Evolutionary conservation across 2,329 filamentous ascomycete species (phyloP), one percentile per base, ranked within the genome.

Genomic region (Didymella glomerata): DNA sequence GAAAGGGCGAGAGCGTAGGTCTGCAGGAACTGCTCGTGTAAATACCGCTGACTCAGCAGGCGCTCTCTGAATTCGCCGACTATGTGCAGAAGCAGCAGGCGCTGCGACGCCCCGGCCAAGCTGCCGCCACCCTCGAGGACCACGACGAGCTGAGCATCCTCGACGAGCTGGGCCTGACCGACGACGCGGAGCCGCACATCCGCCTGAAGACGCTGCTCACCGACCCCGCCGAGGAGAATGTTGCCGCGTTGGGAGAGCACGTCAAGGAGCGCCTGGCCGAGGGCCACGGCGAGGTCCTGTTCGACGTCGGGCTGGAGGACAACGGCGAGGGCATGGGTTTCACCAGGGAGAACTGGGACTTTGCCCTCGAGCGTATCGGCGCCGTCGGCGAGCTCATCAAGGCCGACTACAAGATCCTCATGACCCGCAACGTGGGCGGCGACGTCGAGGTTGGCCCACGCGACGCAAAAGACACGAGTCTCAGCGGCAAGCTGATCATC

Each of bases 71-170:
- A 70, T 99, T 99, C 76, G 93, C 93, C 77, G 95, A 99, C 72
- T 98, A 97, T 72, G 95, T 97, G 66, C 93, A 98, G 78, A 90
- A 93, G 76, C 93, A 98, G 76, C 95, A 98, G 78, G 88, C 88
- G 14, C 79, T 89, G 48, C 88, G 90, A 46, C 79, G 78, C 41
- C 76, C 80, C 16, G 71, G 76, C 54, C 68, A 76, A 28, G 74
- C 48, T 51, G 67, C 57, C 62, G 74, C 76, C 40, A 73, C 69
- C 30, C 70, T 73, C 52, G 86, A 91, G 69, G 88, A 95, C 65
- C 91, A 93, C 73, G 92, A 93, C 52, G 94, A 98, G 76, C 88
- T 98, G 52, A 92, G 96, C 74, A 92, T 94, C 60, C 87, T 98
- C 52, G 92, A 97, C 74, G 91, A 84, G 74, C 85, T 93, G 5